These are phyloP conservation scores for Rhododendron simsii DNA, from an alignment of 148 eudicot species.

Conservation along the genomic window DNA sequence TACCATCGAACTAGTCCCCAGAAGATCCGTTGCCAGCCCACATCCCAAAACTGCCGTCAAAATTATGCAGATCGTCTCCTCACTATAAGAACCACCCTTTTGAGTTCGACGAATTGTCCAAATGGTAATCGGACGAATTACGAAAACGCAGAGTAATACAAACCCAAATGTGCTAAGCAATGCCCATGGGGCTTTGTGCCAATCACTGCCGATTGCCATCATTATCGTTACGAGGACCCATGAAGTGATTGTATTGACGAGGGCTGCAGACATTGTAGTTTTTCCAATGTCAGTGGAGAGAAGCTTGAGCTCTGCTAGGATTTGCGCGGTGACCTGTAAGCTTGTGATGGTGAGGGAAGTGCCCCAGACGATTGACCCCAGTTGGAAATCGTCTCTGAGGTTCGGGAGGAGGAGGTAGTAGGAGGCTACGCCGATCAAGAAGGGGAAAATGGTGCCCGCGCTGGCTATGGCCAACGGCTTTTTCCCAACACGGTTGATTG, in stretches of 20 bases:
- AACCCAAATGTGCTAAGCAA: neutral
- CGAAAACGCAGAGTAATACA: neutral
- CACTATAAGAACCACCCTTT: slow-evolving; percentile 6
- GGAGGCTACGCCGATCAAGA: slow-evolving; percentile 1
- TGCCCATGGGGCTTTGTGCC: neutral
- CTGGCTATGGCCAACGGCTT: slow-evolving; percentile 13
- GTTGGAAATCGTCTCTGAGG: neutral
- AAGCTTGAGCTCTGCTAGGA: slow-evolving; percentile 19
- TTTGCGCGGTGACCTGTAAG: slow-evolving; percentile 9
- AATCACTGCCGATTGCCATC: neutral
- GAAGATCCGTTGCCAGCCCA: slow-evolving; percentile 17
- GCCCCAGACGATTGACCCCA: slow-evolving; percentile 22
- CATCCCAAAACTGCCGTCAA: slow-evolving; percentile 17
- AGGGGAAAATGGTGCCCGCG: slow-evolving; percentile 16
- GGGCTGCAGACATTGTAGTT: slow-evolving; percentile 15
- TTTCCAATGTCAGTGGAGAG: slow-evolving; percentile 22
- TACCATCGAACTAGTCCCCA: slow-evolving; percentile 14
- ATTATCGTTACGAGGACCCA: slow-evolving; percentile 11
- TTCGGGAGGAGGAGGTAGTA: slow-evolving; percentile 3
- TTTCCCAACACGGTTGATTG: slow-evolving; percentile 1
- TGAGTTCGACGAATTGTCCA: slow-evolving; percentile 6
- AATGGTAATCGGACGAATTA: slow-evolving; percentile 10
- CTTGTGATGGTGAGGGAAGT: slow-evolving; percentile 19
- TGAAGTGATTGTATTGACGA: slow-evolving; percentile 11
- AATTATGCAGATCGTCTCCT: slow-evolving; percentile 13